These are phyloP conservation scores for Aleurites moluccanus DNA, from an alignment of 441 rosid species.

Conservation along the genomic window DNA sequence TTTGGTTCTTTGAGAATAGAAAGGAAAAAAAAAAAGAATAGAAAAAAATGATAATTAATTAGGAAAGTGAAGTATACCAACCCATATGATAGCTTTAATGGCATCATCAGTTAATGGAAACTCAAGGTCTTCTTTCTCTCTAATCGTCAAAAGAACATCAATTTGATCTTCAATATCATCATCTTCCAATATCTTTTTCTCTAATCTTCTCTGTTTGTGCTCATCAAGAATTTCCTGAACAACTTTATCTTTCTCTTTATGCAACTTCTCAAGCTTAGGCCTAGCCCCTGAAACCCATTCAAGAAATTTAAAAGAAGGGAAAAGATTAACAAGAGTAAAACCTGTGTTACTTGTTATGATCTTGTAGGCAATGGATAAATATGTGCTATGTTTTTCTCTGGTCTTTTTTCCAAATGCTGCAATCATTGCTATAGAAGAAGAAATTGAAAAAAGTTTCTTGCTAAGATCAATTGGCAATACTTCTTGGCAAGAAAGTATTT, in stretches of 20 bases:
- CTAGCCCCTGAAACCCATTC: not conserved
- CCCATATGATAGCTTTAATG: constrained; percentile 15
- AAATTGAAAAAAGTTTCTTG: not conserved
- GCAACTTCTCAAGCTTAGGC: not conserved
- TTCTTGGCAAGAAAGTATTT: not conserved
- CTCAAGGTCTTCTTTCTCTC: not conserved
- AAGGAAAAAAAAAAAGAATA: too few species aligned
- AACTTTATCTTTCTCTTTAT: constrained; percentile 1
- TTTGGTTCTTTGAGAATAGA: too few species aligned
- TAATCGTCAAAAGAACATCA: constrained; percentile 14
- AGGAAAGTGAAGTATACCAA: not conserved
- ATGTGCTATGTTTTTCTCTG: not conserved
- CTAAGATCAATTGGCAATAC: not conserved
- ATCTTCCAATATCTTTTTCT: too few species aligned
- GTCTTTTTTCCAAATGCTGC: constrained; percentile 4
- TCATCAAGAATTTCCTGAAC: constrained; percentile 12
- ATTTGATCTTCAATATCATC: constrained; percentile 1
- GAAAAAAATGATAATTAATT: not conserved
- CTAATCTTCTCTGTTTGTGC: not conserved
- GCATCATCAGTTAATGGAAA: constrained; percentile 11
- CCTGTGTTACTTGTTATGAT: not conserved
- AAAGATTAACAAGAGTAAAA: not conserved
- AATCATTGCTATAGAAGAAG: not conserved
- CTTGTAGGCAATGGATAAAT: not conserved
- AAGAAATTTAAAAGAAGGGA: constrained; percentile 4